phyloP scores from a whole-genome alignment of 768 basidiomycete genomes.

The Auricularia heimuer region DNA sequence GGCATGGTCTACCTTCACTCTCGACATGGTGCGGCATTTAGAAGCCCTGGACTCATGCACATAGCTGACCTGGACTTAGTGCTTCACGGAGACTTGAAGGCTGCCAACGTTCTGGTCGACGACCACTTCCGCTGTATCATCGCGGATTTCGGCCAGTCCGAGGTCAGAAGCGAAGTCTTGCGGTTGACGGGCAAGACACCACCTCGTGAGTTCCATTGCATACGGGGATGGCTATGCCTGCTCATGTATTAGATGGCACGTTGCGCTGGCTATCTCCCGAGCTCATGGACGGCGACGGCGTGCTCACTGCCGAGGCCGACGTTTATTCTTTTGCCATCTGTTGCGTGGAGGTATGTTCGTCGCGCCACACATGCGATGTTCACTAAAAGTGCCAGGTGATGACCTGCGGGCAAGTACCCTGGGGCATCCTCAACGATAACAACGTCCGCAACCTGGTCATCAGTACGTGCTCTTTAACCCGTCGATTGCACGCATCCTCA shows the following conservation, averaged over 20 bases:
- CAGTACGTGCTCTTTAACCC: neutral
- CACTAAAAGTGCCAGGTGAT: neutral
- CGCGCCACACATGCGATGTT: neutral
- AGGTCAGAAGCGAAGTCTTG: conserved; percentile 65
- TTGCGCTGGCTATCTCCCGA: conserved; percentile 68
- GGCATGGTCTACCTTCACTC: conserved; percentile 76
- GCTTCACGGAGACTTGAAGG: conserved; percentile 27
- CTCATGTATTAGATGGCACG: conserved; percentile 39
- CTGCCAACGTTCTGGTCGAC: conserved; percentile 67
- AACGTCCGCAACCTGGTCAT: conserved; percentile 1
- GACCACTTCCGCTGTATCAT: conserved; percentile 59
- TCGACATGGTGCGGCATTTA: neutral
- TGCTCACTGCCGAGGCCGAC: conserved; percentile 46
- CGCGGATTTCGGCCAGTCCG: conserved; percentile 75
- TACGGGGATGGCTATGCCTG: neutral
- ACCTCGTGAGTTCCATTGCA: conserved; percentile 29
- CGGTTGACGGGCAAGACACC: conserved; percentile 41
- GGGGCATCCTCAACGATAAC: neutral
- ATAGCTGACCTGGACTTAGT: neutral
- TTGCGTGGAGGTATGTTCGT: neutral
- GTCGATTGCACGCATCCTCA: neutral
- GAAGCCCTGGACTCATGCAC: neutral
- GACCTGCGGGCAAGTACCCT: neutral
- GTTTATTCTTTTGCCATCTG: conserved; percentile 51
- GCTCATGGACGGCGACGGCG: conserved; percentile 37